These are phyloP conservation scores for Gossypium thurberi DNA, from an alignment of 345 rosid genomes.

Conservation along the genomic window DNA sequence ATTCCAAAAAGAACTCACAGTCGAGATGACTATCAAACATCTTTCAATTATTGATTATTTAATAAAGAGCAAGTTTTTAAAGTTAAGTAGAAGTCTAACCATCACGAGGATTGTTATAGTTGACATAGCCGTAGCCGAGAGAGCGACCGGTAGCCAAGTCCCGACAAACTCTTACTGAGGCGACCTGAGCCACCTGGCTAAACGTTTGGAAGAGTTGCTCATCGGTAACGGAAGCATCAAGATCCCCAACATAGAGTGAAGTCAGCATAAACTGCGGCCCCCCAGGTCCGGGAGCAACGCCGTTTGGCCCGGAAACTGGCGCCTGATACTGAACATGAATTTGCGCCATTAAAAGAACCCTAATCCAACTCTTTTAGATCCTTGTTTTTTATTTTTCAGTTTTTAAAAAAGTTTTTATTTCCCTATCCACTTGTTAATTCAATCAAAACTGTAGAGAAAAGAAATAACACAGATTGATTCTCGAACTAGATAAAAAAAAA, in stretches of 20 bases:
- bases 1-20: background rate
- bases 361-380: conserved; percentile 14
- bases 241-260: conserved; percentile 84
- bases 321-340: conserved; percentile 61
- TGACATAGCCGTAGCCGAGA: conserved; percentile 85
- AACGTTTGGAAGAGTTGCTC: conserved; percentile 74
- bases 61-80: background rate
- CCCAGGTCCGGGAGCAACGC: conserved; percentile 29
- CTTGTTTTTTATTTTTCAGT: conserved; percentile 6
- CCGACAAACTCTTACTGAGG: conserved; percentile 80
- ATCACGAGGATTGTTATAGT: conserved; percentile 65
- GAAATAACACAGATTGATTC: background rate
- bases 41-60: conserved; percentile 9
- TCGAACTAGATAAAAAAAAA: background rate
- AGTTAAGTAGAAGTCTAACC: conserved; percentile 33
- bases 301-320: conserved; percentile 30
- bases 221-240: conserved; percentile 61
- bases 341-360: conserved; percentile 53
- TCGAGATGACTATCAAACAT: background rate
- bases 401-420: conserved; percentile 2
- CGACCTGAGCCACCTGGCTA: conserved; percentile 64
- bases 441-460: conserved; percentile 13
- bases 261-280: conserved; percentile 41
- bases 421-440: conserved; percentile 17
- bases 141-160: conserved; percentile 70